phyloP scores from a whole-genome alignment of 306 rosid genomes.

The Fragaria iinumae region DNA sequence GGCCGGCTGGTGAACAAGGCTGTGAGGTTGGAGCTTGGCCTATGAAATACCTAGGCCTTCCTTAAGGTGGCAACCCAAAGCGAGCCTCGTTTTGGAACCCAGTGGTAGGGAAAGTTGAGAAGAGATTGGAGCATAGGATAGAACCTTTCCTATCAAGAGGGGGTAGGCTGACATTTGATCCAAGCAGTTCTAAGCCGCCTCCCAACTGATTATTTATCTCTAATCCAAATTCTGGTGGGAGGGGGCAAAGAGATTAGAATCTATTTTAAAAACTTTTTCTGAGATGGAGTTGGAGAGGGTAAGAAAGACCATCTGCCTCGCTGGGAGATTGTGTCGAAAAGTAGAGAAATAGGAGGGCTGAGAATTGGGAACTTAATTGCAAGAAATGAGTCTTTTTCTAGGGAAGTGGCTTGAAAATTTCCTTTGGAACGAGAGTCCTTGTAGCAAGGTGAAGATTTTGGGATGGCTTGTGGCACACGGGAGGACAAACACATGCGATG shows the following conservation, averaged over 20 bases:
- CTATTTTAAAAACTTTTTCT: background rate
- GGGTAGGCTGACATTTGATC: no score
- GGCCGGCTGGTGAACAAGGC: no score
- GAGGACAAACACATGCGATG: no score
- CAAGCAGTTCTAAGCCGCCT: no score
- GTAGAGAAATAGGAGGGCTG: background rate
- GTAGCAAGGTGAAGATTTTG: no score
- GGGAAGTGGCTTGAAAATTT: background rate
- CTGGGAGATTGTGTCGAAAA: background rate
- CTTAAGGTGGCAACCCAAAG: background rate
- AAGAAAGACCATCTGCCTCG: background rate
- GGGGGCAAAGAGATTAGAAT: background rate
- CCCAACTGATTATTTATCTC: background rate
- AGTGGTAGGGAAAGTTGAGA: background rate
- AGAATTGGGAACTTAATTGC: background rate
- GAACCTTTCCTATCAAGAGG: background rate
- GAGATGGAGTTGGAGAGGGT: background rate
- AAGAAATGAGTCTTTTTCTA: background rate
- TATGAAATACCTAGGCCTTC: background rate
- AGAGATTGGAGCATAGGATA: background rate
- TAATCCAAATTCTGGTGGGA: background rate
- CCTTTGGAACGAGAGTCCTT: background rate
- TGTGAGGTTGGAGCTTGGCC: background rate
- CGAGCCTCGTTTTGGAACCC: background rate
- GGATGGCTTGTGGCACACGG: no score